A percentile compares a stretch with the other conserved stretches of the same genome.
These are phyloP conservation scores for Coccomyxa subellipsoidea DNA, from an alignment of 163 green algal species.

Conservation along the genomic window DNA sequence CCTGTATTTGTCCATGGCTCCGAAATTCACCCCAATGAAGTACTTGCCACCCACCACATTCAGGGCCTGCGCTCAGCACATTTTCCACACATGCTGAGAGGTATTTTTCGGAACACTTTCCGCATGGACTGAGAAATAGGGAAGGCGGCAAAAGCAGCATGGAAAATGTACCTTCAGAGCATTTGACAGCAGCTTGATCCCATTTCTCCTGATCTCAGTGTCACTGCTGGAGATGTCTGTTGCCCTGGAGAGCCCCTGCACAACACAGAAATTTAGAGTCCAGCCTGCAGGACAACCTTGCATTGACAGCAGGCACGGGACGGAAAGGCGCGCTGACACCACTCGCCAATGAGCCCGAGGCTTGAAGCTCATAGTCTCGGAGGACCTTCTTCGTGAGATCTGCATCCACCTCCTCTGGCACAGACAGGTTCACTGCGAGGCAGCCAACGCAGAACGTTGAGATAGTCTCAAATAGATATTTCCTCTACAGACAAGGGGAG, in stretches of 20 bases:
- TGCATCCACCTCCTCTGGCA: conserved; percentile 40
- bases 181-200: conserved; percentile 19
- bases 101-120: too few species aligned
- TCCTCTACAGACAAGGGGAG: too few species aligned
- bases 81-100: conserved; percentile 15
- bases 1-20: conserved; percentile 53
- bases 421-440: conserved; percentile 37
- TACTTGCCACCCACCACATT: conserved; percentile 30
- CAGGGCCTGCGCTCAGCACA: conserved; percentile 17
- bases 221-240: conserved; percentile 24
- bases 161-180: conserved; percentile 6
- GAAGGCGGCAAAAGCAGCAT: not conserved
- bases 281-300: not conserved
- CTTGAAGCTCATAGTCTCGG: conserved; percentile 30
- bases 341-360: conserved; percentile 39
- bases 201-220: conserved; percentile 7
- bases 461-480: too few species aligned
- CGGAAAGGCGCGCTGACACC: not conserved
- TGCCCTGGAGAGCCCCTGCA: conserved; percentile 29
- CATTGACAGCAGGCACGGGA: not conserved
- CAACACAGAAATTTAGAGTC: too few species aligned
- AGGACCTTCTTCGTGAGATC: conserved; percentile 41
- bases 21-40: conserved; percentile 50
- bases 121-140: conserved; percentile 20
- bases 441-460: not conserved